phyloP scores from a whole-genome alignment of 78 protist genomes.

The Polysphondylium violaceum region DNA sequence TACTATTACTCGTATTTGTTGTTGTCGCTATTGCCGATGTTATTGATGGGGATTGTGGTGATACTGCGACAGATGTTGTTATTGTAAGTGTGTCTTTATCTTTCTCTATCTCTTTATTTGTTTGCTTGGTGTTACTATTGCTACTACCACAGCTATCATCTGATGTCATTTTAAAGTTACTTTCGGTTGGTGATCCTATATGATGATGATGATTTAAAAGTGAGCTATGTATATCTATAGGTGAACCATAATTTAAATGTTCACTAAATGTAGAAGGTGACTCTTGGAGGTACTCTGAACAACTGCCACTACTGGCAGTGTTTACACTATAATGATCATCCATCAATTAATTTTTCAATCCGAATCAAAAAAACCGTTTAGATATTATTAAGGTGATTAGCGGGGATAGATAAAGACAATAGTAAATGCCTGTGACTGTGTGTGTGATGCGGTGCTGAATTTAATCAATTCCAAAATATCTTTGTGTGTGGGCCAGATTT shows the following conservation, averaged over 20 bases:
- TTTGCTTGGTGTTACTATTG: background rate
- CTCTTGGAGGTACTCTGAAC: slow-evolving; percentile 18
- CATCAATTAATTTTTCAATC: no score
- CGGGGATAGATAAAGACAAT: no score
- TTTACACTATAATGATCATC: no score
- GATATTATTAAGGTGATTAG: no score
- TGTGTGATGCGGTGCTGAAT: no score
- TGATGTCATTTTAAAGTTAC: no score
- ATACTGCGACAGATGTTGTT: background rate
- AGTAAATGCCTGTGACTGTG: no score
- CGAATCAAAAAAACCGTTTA: no score
- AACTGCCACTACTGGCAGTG: slow-evolving; percentile 14
- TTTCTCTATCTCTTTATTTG: no score
- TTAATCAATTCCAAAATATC: no score
- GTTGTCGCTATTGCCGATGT: background rate
- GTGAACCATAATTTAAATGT: background rate
- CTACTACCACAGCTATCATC: background rate
- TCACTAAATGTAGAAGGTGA: background rate
- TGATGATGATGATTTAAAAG: background rate
- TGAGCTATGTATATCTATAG: no score
- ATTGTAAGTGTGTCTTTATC: background rate
- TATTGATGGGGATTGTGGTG: background rate
- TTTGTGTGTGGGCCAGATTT: no score
- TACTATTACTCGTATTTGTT: background rate
- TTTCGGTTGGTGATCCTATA: background rate